These are phyloP conservation scores for Psophocarpus tetragonolobus DNA, from an alignment of 306 rosid species.

Conservation along the genomic window DNA sequence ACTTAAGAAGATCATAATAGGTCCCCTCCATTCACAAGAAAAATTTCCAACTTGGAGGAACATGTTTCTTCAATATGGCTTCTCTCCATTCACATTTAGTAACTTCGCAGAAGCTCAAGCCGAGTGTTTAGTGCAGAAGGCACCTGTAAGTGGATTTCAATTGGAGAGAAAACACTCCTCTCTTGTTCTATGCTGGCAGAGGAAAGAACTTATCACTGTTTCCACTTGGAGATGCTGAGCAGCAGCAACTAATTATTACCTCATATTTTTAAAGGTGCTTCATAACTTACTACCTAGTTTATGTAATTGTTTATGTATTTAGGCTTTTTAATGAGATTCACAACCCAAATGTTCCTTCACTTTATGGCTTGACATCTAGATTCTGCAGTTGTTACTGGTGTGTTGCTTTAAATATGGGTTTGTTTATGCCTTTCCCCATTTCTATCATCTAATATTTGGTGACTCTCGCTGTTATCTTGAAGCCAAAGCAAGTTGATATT, in stretches of 20 bases:
- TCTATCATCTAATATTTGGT: slow-evolving; percentile 16
- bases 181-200: slow-evolving; percentile 84
- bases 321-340: slow-evolving; percentile 62
- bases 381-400: slow-evolving; percentile 43
- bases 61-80: slow-evolving; percentile 65
- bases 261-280: slow-evolving; percentile 49
- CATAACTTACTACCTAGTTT: slow-evolving; percentile 49
- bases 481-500: slow-evolving; percentile 35
- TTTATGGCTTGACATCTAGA: slow-evolving; percentile 52
- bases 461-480: slow-evolving; percentile 41
- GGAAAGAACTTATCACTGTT: slow-evolving; percentile 76
- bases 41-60: slow-evolving; percentile 62
- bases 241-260: slow-evolving; percentile 23
- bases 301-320: slow-evolving; percentile 71
- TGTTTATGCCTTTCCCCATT: slow-evolving; percentile 28
- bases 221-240: slow-evolving; percentile 89
- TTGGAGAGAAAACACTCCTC: slow-evolving; percentile 78
- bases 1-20: slow-evolving; percentile 59
- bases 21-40: slow-evolving; percentile 47
- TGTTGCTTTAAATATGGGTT: slow-evolving; percentile 40
- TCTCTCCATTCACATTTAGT: slow-evolving; percentile 80
- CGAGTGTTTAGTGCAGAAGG: slow-evolving; percentile 82
- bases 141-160: slow-evolving; percentile 84
- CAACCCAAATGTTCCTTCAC: slow-evolving; percentile 51
- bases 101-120: slow-evolving; percentile 90